A percentile compares a stretch with the other conserved stretches of the same genome.
Conservation (phyloP, 306 rosid genomes). For the Clitoria ternatea region DNA sequence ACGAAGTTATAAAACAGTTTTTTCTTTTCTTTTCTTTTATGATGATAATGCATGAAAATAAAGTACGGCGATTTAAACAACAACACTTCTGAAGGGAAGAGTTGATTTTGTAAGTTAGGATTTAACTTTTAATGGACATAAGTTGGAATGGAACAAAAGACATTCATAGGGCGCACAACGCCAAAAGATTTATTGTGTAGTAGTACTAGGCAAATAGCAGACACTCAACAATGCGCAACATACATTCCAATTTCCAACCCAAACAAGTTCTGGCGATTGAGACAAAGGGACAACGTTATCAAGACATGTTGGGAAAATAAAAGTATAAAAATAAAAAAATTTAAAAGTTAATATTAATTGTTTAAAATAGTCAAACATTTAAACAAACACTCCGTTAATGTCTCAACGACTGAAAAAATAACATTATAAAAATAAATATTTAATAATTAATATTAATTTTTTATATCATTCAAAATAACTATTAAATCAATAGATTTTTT, state of each 20-base stretch:
- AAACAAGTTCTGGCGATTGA: background rate
- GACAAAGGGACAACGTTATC: background rate
- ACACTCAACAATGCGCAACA: background rate
- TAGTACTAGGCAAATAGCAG: background rate
- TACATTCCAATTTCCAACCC: background rate
- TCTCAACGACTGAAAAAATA: too few relatives aligned
- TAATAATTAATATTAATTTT: too few relatives aligned
- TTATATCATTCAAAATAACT: too few relatives aligned
- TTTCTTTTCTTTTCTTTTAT: too few relatives aligned
- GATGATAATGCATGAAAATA: background rate
- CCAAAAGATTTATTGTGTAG: background rate
- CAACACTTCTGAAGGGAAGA: background rate
- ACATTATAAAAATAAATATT: too few relatives aligned
- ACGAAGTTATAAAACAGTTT: too few relatives aligned
- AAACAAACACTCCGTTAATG: too few relatives aligned
- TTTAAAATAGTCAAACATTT: too few relatives aligned
- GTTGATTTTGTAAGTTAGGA: background rate
- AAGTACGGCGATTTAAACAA: slow-evolving; percentile 25
- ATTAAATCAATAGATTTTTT: too few relatives aligned
- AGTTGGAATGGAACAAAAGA: slow-evolving; percentile 8
- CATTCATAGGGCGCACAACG: slow-evolving; percentile 10
- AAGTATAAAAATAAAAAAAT: too few relatives aligned
- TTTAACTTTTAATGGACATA: background rate
- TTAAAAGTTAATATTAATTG: too few relatives aligned
- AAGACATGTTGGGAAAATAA: too few relatives aligned